Conservation (phyloP, 192 early-diverging fungal genomes). For the Coemansia sp. region DNA sequence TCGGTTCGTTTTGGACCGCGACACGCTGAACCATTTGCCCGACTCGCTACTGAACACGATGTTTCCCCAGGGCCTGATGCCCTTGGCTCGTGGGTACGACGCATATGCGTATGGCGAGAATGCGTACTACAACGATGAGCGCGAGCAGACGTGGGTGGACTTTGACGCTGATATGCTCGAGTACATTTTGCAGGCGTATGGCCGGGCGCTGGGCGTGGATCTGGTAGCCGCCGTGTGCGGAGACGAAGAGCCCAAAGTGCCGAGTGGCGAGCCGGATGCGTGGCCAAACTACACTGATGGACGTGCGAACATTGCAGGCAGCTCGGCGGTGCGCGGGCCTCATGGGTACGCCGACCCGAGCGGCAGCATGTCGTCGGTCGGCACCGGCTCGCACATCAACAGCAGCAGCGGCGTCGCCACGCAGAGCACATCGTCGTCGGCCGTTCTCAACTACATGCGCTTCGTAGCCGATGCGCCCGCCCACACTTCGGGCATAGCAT, state of each 20-base stretch:
- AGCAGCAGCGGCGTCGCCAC: conserved; percentile 41
- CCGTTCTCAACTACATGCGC: conserved; percentile 54
- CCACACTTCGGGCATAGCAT: conserved; percentile 15
- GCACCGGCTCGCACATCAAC: conserved; percentile 33
- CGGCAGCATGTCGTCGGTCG: conserved; percentile 42
- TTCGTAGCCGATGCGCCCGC: conserved; percentile 25
- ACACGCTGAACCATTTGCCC: conserved; percentile 52
- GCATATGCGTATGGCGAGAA: conserved; percentile 13
- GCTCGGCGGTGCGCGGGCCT: background rate
- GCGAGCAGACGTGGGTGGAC: conserved; percentile 54
- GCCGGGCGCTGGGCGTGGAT: conserved; percentile 28
- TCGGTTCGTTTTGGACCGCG: conserved; percentile 53
- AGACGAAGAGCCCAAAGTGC: background rate
- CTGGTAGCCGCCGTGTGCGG: conserved; percentile 12
- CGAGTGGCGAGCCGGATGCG: background rate
- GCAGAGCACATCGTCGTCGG: conserved; percentile 54
- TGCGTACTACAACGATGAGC: conserved; percentile 7
- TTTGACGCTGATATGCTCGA: conserved; percentile 55
- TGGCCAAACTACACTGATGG: conserved; percentile 49
- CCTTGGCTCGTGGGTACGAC: conserved; percentile 28
- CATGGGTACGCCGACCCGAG: conserved; percentile 13
- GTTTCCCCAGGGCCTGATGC: conserved; percentile 47
- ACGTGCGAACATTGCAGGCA: conserved; percentile 27
- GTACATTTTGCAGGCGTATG: conserved; percentile 52
- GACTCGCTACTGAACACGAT: conserved; percentile 53